phyloP scores from a whole-genome alignment of 257 asterid genomes.

The Nicotiana benthamiana region DNA sequence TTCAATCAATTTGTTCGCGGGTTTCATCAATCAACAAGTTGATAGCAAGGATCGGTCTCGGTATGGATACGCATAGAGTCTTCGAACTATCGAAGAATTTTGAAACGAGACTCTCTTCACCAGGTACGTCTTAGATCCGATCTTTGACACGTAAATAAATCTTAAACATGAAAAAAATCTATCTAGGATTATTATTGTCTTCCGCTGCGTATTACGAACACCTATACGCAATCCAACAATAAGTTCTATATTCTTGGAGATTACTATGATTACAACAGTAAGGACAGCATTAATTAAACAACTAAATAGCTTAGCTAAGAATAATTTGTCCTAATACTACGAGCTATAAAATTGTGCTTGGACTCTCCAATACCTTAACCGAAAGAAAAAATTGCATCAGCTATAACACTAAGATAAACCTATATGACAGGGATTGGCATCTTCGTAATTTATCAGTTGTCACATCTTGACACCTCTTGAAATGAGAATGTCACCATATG shows the following conservation, averaged over 20 bases:
- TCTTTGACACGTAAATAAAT: too few species aligned
- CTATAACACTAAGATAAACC: slow-evolving; percentile 4
- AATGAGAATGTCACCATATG: slow-evolving; percentile 74
- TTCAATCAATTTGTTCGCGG: too few species aligned
- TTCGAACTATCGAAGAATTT: too few species aligned
- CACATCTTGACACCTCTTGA: slow-evolving; percentile 82
- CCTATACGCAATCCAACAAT: too few species aligned
- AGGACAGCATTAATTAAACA: background rate
- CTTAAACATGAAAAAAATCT: too few species aligned
- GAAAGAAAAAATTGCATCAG: background rate
- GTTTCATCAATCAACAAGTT: too few species aligned
- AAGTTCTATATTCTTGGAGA: background rate
- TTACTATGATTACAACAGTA: background rate
- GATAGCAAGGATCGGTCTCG: too few species aligned
- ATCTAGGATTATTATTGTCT: too few species aligned
- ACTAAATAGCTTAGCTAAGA: background rate
- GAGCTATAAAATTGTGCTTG: background rate
- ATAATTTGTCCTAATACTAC: background rate
- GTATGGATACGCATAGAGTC: too few species aligned
- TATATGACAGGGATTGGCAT: background rate
- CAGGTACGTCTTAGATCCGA: too few species aligned
- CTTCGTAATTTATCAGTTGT: slow-evolving; percentile 4
- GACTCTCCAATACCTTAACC: background rate
- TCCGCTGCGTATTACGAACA: too few species aligned
- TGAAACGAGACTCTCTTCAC: too few species aligned